Evolutionary conservation across 1,284 basidiomycete species (phyloP), one percentile per base, ranked within the genome.

Genomic region (Earliella scabrosa): DNA sequence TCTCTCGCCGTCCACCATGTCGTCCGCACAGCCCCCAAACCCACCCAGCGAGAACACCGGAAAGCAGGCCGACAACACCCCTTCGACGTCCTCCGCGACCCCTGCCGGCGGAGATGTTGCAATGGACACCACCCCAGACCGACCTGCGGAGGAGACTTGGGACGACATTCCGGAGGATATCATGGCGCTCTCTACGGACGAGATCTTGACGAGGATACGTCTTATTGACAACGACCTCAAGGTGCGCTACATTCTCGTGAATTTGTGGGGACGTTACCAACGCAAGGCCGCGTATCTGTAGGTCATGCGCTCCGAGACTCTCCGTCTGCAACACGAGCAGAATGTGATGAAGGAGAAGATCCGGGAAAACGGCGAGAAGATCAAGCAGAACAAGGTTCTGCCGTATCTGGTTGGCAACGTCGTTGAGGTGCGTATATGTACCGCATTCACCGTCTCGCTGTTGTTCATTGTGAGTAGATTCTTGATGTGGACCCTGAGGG

Each of bases 311-410:
- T 96, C 94, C 62, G 97, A 99, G 77, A 93, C 91, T 32, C 79
- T 94, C 65, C 85, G 97, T 54, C 76, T 99, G 56, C 88, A 91
- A 68, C 97, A 99, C 72, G 97, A 99, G 73, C 92, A 97, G 73
- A 90, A 80, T 65, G 90, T 91, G 63, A 98, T 99, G 95, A 90
- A 93, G 71, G 96, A 98, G 81, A 97, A 97, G 83, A 97, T 99
- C 72, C 87, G 94, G 58, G 97, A 99, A 73, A 99, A 98, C 66
- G 89, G 90, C 50, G 96, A 98, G 75, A 99, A 99, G 81, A 95
- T 99, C 67, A 98, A 98, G 76, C 97, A 99, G 85, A 99, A 99
- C 79, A 99, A 99, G 76, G 95, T 98, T 20, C 78, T 99, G 40
- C 97, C 97, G 1, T 99, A 98, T 77, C 87, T 99, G 50, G 97